Evolutionary conservation across 306 rosid genomes (phyloP).

Genomic region (Ormosia emarginata): DNA sequence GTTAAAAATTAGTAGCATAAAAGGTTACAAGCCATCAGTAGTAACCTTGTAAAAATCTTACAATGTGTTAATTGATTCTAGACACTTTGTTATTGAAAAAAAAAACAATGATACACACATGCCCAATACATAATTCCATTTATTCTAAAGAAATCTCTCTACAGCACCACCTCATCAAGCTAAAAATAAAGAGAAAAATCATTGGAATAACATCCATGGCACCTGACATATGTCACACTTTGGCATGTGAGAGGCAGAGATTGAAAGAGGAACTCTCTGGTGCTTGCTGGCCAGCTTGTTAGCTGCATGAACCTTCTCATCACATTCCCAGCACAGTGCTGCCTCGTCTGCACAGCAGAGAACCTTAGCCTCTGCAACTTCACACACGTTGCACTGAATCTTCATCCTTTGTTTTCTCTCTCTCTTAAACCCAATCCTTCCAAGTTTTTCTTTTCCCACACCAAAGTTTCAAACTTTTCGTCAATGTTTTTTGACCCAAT

Average conservation of each 20-base stretch:
- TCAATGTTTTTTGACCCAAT: not conserved
- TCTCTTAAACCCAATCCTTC: not conserved
- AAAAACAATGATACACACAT: not conserved
- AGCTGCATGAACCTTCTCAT: conserved; percentile 88
- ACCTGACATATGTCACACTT: conserved; percentile 98
- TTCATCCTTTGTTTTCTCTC: conserved; percentile 46
- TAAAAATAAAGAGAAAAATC: not conserved
- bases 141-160: not conserved
- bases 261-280: conserved; percentile 76
- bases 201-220: not conserved
- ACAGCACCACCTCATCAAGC: not conserved
- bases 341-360: conserved; percentile 98
- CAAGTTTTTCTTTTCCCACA: not conserved
- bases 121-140: not conserved
- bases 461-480: not conserved
- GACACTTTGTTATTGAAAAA: not conserved
- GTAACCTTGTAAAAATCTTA: not conserved
- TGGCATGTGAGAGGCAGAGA: conserved; percentile 74
- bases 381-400: conserved; percentile 98
- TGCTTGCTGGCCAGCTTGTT: conserved; percentile 92
- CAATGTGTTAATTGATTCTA: not conserved
- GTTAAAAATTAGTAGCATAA: not conserved
- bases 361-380: conserved; percentile 81
- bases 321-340: conserved; percentile 91
- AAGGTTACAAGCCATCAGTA: not conserved